Evolutionary conservation across 805 yeast species (phyloP).

Genomic region (Saccharomyces jurei): DNA sequence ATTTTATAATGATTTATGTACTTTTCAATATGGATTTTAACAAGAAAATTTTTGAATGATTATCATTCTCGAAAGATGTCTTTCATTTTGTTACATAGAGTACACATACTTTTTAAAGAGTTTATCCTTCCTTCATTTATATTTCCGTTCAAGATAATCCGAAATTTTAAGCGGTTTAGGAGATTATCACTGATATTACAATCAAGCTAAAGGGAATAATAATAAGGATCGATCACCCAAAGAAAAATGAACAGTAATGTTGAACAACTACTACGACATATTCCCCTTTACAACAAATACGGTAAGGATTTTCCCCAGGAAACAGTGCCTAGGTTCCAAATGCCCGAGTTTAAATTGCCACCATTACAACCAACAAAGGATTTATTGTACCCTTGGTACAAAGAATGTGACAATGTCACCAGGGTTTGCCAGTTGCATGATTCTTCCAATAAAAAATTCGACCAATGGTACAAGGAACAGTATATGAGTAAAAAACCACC

Average conservation of each 20-base stretch:
- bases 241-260: constrained; percentile 1
- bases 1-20: background rate
- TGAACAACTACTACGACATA: constrained; percentile 12
- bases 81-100: background rate
- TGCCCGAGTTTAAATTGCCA: constrained; percentile 13
- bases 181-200: background rate
- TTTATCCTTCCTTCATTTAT: too few relatives aligned
- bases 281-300: constrained; percentile 19
- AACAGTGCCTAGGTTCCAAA: constrained; percentile 1
- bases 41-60: background rate
- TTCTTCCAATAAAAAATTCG: constrained; percentile 10
- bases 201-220: background rate
- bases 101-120: background rate
- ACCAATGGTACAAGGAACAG: constrained; percentile 18
- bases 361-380: constrained; percentile 15
- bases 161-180: background rate
- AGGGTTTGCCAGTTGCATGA: constrained; percentile 12
- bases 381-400: constrained; percentile 24
- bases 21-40: background rate
- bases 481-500: constrained; percentile 26
- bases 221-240: background rate
- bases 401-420: constrained; percentile 15
- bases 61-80: background rate
- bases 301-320: constrained; percentile 18
- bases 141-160: background rate